phyloP scores from a whole-genome alignment of 1,139 yeast species.

The Debaryomycetaceae sp. region DNA sequence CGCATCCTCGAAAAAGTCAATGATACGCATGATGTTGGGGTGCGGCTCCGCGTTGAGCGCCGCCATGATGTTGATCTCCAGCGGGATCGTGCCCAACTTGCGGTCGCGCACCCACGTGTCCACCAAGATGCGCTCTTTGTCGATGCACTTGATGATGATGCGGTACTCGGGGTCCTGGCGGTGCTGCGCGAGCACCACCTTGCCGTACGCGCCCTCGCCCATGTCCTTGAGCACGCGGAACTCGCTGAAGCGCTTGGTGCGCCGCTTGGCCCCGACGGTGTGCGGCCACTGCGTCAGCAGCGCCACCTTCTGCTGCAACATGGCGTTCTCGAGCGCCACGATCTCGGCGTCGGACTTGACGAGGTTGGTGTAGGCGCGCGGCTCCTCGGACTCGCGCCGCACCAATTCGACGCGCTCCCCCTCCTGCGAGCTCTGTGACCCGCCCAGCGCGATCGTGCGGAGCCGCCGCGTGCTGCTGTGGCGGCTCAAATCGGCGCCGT shows the following conservation, averaged over 20 bases:
- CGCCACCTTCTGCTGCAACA: constrained; percentile 29
- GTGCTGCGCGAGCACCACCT: constrained; percentile 77
- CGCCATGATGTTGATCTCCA: constrained; percentile 90
- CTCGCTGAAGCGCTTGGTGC: constrained; percentile 67
- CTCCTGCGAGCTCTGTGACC: no score
- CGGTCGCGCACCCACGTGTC: constrained; percentile 98
- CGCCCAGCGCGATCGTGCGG: no score
- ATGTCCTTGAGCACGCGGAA: constrained; percentile 67
- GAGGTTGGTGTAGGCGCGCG: constrained; percentile 3
- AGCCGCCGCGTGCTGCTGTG: constrained; percentile 36
- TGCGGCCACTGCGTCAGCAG: constrained; percentile 49
- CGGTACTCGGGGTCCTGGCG: constrained; percentile 57
- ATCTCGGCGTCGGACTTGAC: constrained; percentile 8
- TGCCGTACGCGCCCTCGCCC: constrained; percentile 98
- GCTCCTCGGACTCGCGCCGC: constrained; percentile 3
- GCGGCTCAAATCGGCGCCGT: constrained; percentile 27
- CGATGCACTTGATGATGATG: constrained; percentile 82
- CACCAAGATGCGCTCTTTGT: constrained; percentile 86
- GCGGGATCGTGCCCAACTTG: constrained; percentile 84
- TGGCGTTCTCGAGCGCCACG: constrained; percentile 32
- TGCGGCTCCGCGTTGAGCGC: constrained; percentile 72
- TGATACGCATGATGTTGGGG: constrained; percentile 76
- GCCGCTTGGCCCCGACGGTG: constrained; percentile 53
- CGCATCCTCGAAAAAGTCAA: constrained; percentile 90
- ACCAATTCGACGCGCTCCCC: no score